Evolutionary conservation across 331 rosid genomes (phyloP), one percentile per base, ranked within the genome.

Genomic region (Quercus phellos): DNA sequence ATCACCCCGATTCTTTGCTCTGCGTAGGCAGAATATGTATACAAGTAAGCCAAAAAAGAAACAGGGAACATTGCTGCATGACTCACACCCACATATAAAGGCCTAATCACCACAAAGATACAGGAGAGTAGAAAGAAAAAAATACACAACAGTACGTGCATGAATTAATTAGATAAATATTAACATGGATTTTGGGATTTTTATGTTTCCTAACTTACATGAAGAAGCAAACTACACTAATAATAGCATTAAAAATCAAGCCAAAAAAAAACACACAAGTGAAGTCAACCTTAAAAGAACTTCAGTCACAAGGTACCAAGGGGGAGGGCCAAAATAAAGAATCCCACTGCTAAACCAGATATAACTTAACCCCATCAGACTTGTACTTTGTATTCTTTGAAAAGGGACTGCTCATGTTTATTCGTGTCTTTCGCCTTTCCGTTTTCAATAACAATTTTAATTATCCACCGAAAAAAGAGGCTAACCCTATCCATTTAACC

Each of bases 1-100:
- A 85, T 91, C 99, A 82, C 94, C 89, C 70, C 94, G 85, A 80
- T 85, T 91, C 86, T 93, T 95, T 43, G 89, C 89, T 84, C 99
- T 95, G 89, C 71, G 74, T 78, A 68, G 75, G 71, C 74, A 74
- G 56, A 81, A 61, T 17, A 74, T 34, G 75, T 6, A 46, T 22
- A 46, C 22, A 18, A 38, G 4, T 34, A 24, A 18, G 21, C 75
- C 53, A 46, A 78, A 42, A 79, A 55, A 74, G 61, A 38, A 22
- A 68, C 35, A 63, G 56, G 64, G 60, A 14, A 75, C 68, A 22
- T 56, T 51, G 18, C 68, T 32, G 16, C 42, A 74, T 67, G 75
- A 80, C 73, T 84, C 73, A 74, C 60, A 42, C 46, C 7, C 55
- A 2, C 34, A 2, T 24, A 70, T 13, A 22, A 70, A 21, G 12